These are phyloP conservation scores for Metschnikowia lachancei DNA, from an alignment of 805 yeast species.

Conservation along the genomic window DNA sequence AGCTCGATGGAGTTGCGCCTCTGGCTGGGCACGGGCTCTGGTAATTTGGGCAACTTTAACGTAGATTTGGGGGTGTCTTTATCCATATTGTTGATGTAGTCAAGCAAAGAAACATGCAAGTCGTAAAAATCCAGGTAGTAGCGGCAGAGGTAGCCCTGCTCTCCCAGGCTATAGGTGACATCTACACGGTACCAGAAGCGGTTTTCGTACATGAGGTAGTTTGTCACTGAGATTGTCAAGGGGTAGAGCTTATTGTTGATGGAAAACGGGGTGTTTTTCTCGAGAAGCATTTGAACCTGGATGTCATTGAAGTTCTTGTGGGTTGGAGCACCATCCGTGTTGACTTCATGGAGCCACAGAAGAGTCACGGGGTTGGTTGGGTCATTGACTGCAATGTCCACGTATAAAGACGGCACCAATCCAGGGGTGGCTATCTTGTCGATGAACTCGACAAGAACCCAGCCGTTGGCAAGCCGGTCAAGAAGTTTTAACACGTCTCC, in stretches of 20 bases:
- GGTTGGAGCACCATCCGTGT: conserved; percentile 2
- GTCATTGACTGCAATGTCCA: conserved; percentile 46
- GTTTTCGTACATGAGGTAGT: conserved; percentile 41
- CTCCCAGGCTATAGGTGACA: conserved; percentile 33
- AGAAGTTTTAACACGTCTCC: conserved; percentile 55
- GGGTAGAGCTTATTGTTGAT: conserved; percentile 35
- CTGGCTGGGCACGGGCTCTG: conserved; percentile 46
- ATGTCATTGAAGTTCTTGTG: conserved; percentile 25
- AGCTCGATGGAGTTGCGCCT: conserved; percentile 18
- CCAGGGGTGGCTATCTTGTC: conserved; percentile 47
- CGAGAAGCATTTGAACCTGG: conserved; percentile 25
- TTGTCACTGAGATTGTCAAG: conserved; percentile 35
- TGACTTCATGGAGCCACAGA: conserved; percentile 32
- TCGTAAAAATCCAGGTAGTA: conserved; percentile 53
- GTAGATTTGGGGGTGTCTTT: background rate
- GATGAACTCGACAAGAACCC: conserved; percentile 56
- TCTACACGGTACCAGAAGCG: conserved; percentile 53
- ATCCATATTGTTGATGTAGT: conserved; percentile 9
- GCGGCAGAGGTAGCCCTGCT: conserved; percentile 42
- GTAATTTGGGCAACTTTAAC: conserved; percentile 38
- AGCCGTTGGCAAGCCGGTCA: conserved; percentile 49
- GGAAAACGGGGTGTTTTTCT: conserved; percentile 23
- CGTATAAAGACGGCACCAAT: conserved; percentile 50
- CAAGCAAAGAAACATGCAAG: conserved; percentile 37
- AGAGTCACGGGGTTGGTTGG: conserved; percentile 36